Evolutionary conservation across 2,329 filamentous ascomycete genomes (phyloP).

Genomic region (Colletotrichum cuscutae): DNA sequence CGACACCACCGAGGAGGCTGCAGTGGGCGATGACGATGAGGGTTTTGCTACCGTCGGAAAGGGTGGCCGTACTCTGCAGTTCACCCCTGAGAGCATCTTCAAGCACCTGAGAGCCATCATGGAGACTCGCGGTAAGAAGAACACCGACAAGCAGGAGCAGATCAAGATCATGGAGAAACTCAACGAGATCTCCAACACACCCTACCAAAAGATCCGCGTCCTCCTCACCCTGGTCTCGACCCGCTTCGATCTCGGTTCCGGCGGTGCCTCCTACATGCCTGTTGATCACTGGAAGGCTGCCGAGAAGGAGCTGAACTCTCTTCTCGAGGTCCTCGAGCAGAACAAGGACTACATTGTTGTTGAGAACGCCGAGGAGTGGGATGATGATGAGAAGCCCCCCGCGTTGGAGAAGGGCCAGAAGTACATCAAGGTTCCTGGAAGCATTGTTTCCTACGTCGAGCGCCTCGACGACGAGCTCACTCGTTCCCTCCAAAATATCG

Average conservation of each 20-base stretch:
- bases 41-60: constrained; percentile 91
- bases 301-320: constrained; percentile 82
- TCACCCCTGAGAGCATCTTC: constrained; percentile 97
- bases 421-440: constrained; percentile 91
- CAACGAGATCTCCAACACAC: constrained; percentile 85
- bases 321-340: constrained; percentile 82
- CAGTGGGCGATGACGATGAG: constrained; percentile 74
- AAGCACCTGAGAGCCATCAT: constrained; percentile 95
- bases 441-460: constrained; percentile 93
- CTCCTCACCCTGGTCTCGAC: constrained; percentile 92
- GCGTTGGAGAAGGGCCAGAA: constrained; percentile 77
- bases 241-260: constrained; percentile 90
- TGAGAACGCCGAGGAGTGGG: constrained; percentile 97
- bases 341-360: constrained; percentile 86
- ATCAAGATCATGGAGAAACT: constrained; percentile 98
- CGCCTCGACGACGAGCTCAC: constrained; percentile 97
- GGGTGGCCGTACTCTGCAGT: constrained; percentile 88
- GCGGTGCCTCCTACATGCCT: constrained; percentile 83
- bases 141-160: constrained; percentile 94
- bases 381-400: constrained; percentile 96
- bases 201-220: constrained; percentile 94
- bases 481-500: constrained; percentile 95
- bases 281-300: constrained; percentile 97
- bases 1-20: constrained; percentile 60
- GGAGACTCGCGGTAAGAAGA: constrained; percentile 98